Evolutionary conservation across 2,329 filamentous ascomycete species (phyloP).

Genomic region (Monascus ruber): DNA sequence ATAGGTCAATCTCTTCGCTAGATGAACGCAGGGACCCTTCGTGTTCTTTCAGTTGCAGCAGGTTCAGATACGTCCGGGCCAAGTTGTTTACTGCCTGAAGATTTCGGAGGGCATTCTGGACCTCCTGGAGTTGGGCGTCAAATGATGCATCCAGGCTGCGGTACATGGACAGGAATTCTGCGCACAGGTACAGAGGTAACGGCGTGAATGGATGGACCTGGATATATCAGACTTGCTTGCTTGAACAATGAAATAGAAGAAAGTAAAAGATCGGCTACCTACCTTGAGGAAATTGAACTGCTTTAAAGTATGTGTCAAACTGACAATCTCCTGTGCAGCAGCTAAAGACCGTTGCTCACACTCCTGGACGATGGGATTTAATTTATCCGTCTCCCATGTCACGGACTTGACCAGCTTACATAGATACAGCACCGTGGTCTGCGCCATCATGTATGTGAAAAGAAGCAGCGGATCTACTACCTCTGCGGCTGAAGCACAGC

Average conservation of each 20-base stretch:
- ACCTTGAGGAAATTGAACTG: constrained; percentile 7
- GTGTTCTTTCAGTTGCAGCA: too few species aligned
- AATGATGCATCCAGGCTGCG: constrained; percentile 6
- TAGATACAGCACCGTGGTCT: constrained; percentile 8
- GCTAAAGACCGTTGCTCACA: constrained; percentile 6
- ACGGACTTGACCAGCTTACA: constrained; percentile 2
- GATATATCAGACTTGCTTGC: background rate
- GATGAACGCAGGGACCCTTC: too few species aligned
- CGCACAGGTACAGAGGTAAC: constrained; percentile 11
- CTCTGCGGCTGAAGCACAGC: constrained; percentile 6
- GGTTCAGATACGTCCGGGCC: too few species aligned
- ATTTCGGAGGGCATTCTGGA: too few species aligned
- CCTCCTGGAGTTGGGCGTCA: too few species aligned
- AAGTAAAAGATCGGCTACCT: background rate
- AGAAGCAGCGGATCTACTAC: constrained; percentile 7
- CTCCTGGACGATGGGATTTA: background rate
- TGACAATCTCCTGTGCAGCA: constrained; percentile 5
- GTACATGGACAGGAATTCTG: constrained; percentile 9
- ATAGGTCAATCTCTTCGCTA: too few species aligned
- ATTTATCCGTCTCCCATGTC: too few species aligned
- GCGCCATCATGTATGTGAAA: constrained; percentile 10
- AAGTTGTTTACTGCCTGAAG: too few species aligned
- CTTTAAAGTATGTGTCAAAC: constrained; percentile 1
- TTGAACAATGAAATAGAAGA: background rate
- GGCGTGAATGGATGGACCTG: constrained; percentile 13